These are phyloP conservation scores for Hydnum rufescens DNA, from an alignment of 768 basidiomycete species.

Conservation along the genomic window DNA sequence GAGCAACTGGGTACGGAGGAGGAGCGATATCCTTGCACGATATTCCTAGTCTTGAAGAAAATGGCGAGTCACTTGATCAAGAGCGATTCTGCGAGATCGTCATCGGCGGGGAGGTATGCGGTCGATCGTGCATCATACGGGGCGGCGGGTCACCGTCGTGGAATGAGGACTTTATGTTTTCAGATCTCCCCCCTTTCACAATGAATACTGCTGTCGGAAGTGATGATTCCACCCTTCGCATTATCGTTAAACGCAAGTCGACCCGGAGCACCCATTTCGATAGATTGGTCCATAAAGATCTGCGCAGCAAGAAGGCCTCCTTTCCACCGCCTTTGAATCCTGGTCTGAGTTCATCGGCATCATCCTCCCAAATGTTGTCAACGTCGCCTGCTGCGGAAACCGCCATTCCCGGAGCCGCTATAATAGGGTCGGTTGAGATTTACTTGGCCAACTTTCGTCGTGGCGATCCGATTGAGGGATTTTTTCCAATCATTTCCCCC, in stretches of 20 bases:
- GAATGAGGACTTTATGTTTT: slow-evolving; percentile 59
- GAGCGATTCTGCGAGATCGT: slow-evolving; percentile 63
- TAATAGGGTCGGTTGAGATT: slow-evolving; percentile 38
- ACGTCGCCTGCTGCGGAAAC: background rate
- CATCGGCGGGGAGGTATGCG: slow-evolving; percentile 42
- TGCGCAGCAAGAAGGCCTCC: background rate
- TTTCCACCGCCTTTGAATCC: background rate
- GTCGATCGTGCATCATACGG: slow-evolving; percentile 48
- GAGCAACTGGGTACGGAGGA: background rate
- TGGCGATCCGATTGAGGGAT: slow-evolving; percentile 59
- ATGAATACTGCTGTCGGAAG: background rate
- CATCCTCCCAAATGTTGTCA: background rate
- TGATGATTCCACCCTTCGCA: background rate
- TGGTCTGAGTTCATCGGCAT: background rate
- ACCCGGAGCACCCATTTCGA: too few species aligned
- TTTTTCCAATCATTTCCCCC: slow-evolving; percentile 43
- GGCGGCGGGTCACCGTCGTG: slow-evolving; percentile 32
- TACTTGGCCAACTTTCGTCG: slow-evolving; percentile 51
- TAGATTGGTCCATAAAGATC: too few species aligned
- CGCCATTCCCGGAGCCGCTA: background rate
- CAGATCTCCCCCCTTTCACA: slow-evolving; percentile 55
- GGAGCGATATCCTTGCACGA: slow-evolving; percentile 14
- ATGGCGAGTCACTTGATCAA: slow-evolving; percentile 27
- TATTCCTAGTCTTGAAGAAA: background rate
- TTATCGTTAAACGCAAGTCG: background rate